phyloP scores from a whole-genome alignment of 108 stramenopile genomes.

The Mayamaea pseudoterrestris region DNA sequence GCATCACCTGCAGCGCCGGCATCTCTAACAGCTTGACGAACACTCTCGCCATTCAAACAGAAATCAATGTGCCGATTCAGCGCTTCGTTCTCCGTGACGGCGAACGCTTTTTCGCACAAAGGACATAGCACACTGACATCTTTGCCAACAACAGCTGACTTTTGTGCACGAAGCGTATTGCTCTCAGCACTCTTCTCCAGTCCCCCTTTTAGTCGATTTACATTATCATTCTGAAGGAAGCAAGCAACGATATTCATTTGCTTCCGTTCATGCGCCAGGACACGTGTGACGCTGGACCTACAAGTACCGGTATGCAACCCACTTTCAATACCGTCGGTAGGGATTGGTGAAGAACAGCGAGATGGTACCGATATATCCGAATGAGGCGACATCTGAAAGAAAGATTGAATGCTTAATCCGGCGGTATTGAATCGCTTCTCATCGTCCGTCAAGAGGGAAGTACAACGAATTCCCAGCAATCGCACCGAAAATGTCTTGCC shows the following conservation, averaged over 20 bases:
- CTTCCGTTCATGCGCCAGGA: not conserved
- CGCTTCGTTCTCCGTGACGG: constrained; percentile 22
- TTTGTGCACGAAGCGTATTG: not conserved
- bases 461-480: constrained; percentile 71
- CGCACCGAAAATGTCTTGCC: constrained; percentile 40
- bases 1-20: too few relatives aligned
- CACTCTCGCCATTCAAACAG: constrained; percentile 42
- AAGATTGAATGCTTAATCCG: not conserved
- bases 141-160: not conserved
- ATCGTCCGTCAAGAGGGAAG: constrained; percentile 33
- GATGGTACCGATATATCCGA: not conserved
- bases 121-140: constrained; percentile 21
- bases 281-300: not conserved
- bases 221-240: not conserved
- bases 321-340: not conserved
- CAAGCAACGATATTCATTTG: not conserved
- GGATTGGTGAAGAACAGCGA: not conserved
- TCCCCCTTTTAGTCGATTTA: constrained; percentile 2
- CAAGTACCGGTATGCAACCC: not conserved
- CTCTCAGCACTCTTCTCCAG: not conserved
- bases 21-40: constrained; percentile 34
- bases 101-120: constrained; percentile 23
- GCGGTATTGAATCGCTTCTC: not conserved
- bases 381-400: not conserved
- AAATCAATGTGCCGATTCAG: constrained; percentile 61